Conservation (phyloP, 768 basidiomycete genomes). For the Russula emetica region DNA sequence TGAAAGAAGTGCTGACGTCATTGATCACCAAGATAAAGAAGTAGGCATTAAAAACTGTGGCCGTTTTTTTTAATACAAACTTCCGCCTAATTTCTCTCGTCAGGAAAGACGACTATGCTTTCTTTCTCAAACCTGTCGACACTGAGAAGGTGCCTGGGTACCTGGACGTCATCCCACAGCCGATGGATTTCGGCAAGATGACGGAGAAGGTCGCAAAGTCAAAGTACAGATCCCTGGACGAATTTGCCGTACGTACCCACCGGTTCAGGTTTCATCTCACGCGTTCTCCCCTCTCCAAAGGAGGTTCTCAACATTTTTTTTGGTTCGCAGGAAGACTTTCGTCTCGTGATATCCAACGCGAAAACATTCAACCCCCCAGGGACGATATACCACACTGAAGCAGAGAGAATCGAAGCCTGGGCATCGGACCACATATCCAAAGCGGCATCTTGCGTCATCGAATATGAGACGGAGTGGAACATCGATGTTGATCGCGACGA, state of each 20-base stretch:
- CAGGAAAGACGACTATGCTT: constrained; percentile 84
- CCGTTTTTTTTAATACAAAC: not conserved
- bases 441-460: constrained; percentile 68
- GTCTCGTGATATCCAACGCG: constrained; percentile 67
- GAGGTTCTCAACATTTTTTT: not conserved
- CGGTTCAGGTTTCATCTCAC: not conserved
- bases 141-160: constrained; percentile 56
- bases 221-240: constrained; percentile 74
- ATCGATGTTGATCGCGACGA: constrained; percentile 62
- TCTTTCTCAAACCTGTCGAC: constrained; percentile 71
- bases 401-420: constrained; percentile 65
- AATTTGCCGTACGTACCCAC: constrained; percentile 60
- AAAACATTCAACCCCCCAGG: constrained; percentile 73
- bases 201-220: constrained; percentile 69
- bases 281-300: not conserved
- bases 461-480: constrained; percentile 81
- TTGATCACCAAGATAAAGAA: constrained; percentile 72
- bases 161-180: constrained; percentile 64
- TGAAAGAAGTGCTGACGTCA: constrained; percentile 68
- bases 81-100: constrained; percentile 3
- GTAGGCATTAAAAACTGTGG: constrained; percentile 35
- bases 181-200: constrained; percentile 94
- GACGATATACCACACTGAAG: constrained; percentile 69
- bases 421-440: constrained; percentile 70
- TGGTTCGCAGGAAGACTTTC: constrained; percentile 45